These are phyloP conservation scores for Baeospora myosura DNA, from an alignment of 1,284 basidiomycete genomes.

Conservation along the genomic window DNA sequence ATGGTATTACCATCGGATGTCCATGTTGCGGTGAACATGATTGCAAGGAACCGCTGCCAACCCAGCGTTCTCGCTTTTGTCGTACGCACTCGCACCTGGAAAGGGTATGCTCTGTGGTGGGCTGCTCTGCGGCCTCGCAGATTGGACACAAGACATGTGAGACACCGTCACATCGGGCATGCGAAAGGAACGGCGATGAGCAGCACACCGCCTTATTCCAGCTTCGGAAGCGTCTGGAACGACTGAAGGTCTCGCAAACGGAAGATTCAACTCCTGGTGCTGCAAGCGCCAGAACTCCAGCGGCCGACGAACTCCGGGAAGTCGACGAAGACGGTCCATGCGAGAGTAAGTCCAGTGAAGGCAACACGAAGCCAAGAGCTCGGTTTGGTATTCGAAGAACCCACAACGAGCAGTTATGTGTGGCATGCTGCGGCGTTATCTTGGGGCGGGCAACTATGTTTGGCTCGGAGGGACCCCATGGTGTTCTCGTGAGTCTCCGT, in stretches of 20 bases:
- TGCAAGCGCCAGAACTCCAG: neutral
- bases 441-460: conserved; percentile 7
- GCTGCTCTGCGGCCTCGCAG: neutral
- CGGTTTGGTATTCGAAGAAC: conserved; percentile 15
- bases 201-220: neutral
- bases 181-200: neutral
- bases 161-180: neutral
- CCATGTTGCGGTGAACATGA: conserved; percentile 2
- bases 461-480: conserved; percentile 9
- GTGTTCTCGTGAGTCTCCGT: conserved; percentile 11
- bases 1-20: conserved; percentile 2
- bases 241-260: neutral
- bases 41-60: conserved; percentile 1
- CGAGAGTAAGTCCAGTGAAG: conserved; percentile 5
- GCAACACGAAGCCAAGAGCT: conserved; percentile 10
- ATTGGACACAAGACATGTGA: neutral
- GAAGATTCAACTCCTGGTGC: neutral
- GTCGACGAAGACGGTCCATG: conserved; percentile 2
- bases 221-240: neutral
- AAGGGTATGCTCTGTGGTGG: neutral
- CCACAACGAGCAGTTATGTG: conserved; percentile 17
- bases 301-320: neutral
- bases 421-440: conserved; percentile 10
- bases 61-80: neutral
- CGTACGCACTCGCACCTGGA: neutral